Evolutionary conservation across 2,329 filamentous ascomycete genomes (phyloP), one percentile per base, ranked within the genome.

Genomic region (Cercospora sp.): DNA sequence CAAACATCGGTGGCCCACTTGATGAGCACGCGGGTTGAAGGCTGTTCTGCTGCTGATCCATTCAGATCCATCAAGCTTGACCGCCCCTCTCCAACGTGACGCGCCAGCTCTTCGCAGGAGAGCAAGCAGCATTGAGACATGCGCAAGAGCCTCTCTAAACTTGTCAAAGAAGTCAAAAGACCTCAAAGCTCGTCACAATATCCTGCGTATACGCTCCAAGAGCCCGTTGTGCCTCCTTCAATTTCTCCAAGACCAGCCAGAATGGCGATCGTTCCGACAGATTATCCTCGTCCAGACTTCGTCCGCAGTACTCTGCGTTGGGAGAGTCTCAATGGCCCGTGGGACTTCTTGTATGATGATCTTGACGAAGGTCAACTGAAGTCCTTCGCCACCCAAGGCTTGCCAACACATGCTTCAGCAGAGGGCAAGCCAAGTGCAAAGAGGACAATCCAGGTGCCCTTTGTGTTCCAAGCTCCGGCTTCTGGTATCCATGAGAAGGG

Each of bases 321-420:
- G 89, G 77, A 80, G 48, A 86, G 85, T 1, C 84, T 91, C 58
- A 86, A 91, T 71, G 88, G 88, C 0, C 79, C 82, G 5, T 91
- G 89, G 89, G 81, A 84, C 66, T 88, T 91, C 73, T 77, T 87
- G 58, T 90, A 90, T 68, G 89, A 91, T 75, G 89, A 91, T 73
- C 80, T 84, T 60, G 88, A 91, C 73, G 75, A 82, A 55, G 89
- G 89, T 0, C 79, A 88, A 1, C 67, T 74, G 3, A 75, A 83
- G 28, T 74, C 78, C 51, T 91, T 88, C 88, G 84, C 88, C 5
- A 65, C 82, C 5, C 76, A 76, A 1, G 83, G 85, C 13, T 78
- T 89, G 2, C 86, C 86, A 1, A 73, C 78, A 9, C 77, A 80
- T 60, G 79, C 65, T n/a, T 63, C 66, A 6, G 33, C 60, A 8